Conservation (phyloP, 2,329 filamentous ascomycete species). For the Purpureocillium lavendulum region DNA sequence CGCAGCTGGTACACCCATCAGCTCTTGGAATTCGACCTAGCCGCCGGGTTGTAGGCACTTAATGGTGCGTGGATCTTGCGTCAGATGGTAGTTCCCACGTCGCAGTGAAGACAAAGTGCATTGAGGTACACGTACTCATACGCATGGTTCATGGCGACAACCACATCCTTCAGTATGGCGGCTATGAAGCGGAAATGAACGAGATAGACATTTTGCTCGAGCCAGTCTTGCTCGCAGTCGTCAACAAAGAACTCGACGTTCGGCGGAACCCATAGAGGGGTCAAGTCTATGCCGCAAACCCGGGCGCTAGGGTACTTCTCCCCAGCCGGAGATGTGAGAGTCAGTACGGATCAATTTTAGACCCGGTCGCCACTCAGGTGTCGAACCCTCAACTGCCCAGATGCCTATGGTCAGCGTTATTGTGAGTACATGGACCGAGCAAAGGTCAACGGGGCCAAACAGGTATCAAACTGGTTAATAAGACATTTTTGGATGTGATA, state of each 20-base stretch:
- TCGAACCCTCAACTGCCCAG: constrained; percentile 6
- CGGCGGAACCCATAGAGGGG: constrained; percentile 28
- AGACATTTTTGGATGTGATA: too few relatives aligned
- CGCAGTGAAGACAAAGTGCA: too few relatives aligned
- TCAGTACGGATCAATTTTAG: too few relatives aligned
- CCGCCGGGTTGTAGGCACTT: constrained; percentile 29
- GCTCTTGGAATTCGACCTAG: constrained; percentile 33
- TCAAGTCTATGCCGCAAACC: constrained; percentile 29
- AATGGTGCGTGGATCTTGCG: neutral
- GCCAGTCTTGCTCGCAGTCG: constrained; percentile 24
- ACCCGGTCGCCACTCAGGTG: too few relatives aligned
- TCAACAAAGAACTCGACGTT: constrained; percentile 30
- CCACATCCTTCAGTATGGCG: constrained; percentile 9
- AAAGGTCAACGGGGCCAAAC: too few relatives aligned
- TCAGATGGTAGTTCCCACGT: too few relatives aligned
- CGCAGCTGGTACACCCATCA: constrained; percentile 23
- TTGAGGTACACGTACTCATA: constrained; percentile 12
- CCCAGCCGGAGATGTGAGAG: neutral
- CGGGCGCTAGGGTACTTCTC: constrained; percentile 25
- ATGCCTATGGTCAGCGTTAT: neutral
- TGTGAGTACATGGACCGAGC: neutral
- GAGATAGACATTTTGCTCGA: constrained; percentile 16
- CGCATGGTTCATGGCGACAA: constrained; percentile 8
- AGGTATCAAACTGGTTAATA: too few relatives aligned
- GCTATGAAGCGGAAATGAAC: constrained; percentile 19